Percentiles rank a stretch among this genome's conserved stretches.
These are phyloP conservation scores for Ganoderma sinense DNA, from an alignment of 1,284 basidiomycete genomes.

Conservation along the genomic window DNA sequence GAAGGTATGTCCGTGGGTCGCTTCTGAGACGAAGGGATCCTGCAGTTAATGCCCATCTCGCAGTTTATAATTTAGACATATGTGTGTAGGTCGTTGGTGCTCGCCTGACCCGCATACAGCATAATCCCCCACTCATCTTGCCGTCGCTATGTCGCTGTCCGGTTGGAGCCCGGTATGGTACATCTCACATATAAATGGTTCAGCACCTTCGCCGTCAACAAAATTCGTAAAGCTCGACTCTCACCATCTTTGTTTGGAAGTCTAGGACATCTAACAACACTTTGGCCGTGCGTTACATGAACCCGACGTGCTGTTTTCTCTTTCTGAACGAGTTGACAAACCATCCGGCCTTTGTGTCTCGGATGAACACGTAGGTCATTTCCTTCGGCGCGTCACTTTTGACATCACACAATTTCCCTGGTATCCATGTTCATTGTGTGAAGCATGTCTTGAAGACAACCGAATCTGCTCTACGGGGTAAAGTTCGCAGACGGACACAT, in stretches of 20 bases:
- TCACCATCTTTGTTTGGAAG: not conserved
- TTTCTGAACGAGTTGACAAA: not conserved
- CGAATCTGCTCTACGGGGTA: not conserved
- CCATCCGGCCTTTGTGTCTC: not conserved
- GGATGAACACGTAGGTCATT: not conserved
- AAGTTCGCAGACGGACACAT: not conserved
- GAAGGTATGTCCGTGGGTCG: not conserved
- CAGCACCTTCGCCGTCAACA: not conserved
- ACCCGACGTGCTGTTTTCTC: not conserved
- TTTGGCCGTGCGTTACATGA: too few species aligned
- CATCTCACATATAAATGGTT: not conserved
- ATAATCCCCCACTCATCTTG: not conserved
- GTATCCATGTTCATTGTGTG: too few species aligned
- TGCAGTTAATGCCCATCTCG: not conserved
- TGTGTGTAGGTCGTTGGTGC: not conserved
- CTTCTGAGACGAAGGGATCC: not conserved
- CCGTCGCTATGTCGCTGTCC: not conserved
- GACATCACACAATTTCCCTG: not conserved
- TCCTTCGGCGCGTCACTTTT: not conserved
- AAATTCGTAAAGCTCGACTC: not conserved
- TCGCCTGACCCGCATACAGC: not conserved
- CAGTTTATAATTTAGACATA: constrained; percentile 6
- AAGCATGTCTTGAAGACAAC: not conserved
- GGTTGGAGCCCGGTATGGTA: not conserved
- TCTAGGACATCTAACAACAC: not conserved